phyloP scores from a whole-genome alignment of 2,329 filamentous ascomycete genomes.

The Talaromyces sp. region DNA sequence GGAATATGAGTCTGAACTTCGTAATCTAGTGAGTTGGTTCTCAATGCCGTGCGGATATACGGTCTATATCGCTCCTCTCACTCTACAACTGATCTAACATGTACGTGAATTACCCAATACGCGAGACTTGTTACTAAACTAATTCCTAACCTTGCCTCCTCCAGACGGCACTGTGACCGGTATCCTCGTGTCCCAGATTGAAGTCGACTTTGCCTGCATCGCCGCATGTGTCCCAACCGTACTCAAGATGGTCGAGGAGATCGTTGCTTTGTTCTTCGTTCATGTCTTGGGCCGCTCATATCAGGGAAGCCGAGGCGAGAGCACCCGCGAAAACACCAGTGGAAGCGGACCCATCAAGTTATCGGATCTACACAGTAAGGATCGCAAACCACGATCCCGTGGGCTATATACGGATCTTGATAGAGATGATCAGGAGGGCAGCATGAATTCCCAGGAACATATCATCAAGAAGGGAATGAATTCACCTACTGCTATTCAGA shows the following conservation, averaged over 20 bases:
- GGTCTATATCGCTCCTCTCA: slow-evolving; percentile 4
- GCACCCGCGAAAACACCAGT: not conserved
- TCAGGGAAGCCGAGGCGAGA: not conserved
- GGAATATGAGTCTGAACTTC: not conserved
- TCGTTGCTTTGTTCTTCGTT: not conserved
- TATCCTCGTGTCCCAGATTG: slow-evolving; percentile 8
- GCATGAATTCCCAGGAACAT: slow-evolving; percentile 8
- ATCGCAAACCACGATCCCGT: not conserved
- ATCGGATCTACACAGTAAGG: not conserved
- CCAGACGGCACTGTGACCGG: slow-evolving; percentile 1
- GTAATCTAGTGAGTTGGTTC: not conserved
- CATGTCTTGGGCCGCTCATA: not conserved
- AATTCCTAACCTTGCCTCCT: not conserved
- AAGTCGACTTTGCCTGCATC: slow-evolving; percentile 12
- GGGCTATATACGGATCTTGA: not conserved
- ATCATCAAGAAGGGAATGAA: not conserved
- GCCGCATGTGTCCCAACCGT: slow-evolving; percentile 6
- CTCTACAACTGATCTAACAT: slow-evolving; percentile 1
- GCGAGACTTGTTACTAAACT: not conserved
- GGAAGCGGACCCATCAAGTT: not conserved
- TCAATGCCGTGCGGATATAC: slow-evolving; percentile 7
- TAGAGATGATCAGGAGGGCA: not conserved
- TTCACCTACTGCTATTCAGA: not conserved
- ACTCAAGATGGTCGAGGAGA: slow-evolving; percentile 4
- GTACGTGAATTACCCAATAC: not conserved